These are phyloP conservation scores for Naganishia antarctica DNA, from an alignment of 768 basidiomycete species.

Conservation along the genomic window DNA sequence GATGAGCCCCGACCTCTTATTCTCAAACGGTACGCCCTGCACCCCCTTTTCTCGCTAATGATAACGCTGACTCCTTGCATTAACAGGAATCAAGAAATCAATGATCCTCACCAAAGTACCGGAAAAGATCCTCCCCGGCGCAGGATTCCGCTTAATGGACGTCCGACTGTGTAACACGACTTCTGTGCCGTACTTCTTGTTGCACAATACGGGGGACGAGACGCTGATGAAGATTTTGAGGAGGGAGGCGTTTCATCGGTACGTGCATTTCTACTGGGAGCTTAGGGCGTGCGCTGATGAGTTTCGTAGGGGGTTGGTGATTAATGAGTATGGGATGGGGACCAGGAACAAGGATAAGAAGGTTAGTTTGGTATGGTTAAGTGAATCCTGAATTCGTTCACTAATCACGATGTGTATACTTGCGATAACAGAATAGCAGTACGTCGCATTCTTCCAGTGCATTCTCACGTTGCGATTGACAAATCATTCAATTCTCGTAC, in stretches of 20 bases:
- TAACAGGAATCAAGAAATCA: conserved; percentile 40
- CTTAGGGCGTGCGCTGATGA: neutral
- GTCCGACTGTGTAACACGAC: conserved; percentile 41
- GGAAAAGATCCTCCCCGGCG: neutral
- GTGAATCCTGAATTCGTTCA: neutral
- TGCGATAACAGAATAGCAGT: conserved; percentile 5
- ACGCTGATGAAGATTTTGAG: conserved; percentile 42
- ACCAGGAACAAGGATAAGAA: conserved; percentile 9
- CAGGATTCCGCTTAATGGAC: conserved; percentile 42
- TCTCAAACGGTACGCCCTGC: conserved; percentile 36
- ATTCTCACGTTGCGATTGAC: neutral
- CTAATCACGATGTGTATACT: neutral
- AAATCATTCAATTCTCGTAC: neutral
- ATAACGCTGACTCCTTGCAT: neutral
- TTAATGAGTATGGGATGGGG: conserved; percentile 48
- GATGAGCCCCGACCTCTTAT: conserved; percentile 32
- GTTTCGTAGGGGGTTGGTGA: conserved; percentile 29
- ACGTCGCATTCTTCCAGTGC: neutral
- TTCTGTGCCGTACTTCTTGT: conserved; percentile 40
- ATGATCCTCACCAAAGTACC: conserved; percentile 37
- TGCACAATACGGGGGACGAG: conserved; percentile 47
- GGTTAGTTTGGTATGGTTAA: conserved; percentile 11
- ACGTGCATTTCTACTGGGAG: neutral
- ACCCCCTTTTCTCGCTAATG: neutral
- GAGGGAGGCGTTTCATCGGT: conserved; percentile 32